phyloP scores from a whole-genome alignment of 2,329 filamentous ascomycete genomes.

The Diaporthe amygdali region DNA sequence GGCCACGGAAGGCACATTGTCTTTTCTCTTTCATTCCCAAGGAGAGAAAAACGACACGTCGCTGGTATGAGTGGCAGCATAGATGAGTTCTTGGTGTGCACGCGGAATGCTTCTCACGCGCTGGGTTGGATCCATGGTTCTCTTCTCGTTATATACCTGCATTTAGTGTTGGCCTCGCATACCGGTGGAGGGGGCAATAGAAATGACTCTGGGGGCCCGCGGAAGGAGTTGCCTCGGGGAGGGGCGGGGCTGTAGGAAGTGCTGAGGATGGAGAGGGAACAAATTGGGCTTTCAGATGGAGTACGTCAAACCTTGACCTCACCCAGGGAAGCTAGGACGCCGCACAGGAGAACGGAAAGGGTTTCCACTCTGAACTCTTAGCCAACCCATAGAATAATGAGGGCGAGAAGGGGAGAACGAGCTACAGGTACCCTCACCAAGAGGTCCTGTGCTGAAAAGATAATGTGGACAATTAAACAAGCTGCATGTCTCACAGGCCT shows the following conservation, averaged over 20 bases:
- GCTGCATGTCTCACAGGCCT: not conserved
- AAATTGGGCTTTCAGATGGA: not conserved
- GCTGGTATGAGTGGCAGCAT: not conserved
- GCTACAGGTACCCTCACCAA: not conserved
- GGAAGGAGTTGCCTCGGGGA: too few species aligned
- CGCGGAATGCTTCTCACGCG: not conserved
- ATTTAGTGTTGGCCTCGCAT: constrained; percentile 12
- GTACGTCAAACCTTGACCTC: not conserved
- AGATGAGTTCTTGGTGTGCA: not conserved
- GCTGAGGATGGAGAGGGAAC: not conserved
- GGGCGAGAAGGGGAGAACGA: not conserved
- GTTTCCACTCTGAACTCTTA: not conserved
- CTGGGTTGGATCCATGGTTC: not conserved
- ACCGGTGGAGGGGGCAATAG: not conserved
- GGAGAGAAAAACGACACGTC: not conserved
- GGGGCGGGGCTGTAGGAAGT: not conserved
- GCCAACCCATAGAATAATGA: not conserved
- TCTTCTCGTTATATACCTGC: constrained; percentile 18
- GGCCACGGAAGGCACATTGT: not conserved
- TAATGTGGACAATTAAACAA: not conserved
- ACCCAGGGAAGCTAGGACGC: not conserved
- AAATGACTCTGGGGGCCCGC: too few species aligned
- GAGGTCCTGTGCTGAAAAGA: not conserved
- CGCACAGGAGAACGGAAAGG: not conserved
- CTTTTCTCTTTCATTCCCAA: not conserved